Evolutionary conservation across 2,329 filamentous ascomycete genomes (phyloP).

Genomic region (Fusarium sp.): DNA sequence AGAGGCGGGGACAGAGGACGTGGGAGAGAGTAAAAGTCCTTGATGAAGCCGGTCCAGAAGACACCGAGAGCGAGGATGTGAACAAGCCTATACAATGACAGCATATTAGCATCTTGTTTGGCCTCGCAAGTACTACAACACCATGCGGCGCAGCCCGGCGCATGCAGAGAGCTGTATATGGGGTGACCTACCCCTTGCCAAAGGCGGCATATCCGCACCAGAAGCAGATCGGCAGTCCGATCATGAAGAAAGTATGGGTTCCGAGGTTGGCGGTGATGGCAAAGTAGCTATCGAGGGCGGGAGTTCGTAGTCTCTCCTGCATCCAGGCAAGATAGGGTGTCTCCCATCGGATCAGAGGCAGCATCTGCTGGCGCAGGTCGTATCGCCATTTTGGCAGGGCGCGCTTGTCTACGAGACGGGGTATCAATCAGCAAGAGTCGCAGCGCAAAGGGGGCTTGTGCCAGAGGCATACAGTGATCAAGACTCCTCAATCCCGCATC

Average conservation of each 20-base stretch:
- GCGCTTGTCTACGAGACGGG: conserved; percentile 72
- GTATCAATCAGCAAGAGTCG: conserved; percentile 20
- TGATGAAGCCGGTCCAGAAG: conserved; percentile 91
- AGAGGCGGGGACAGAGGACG: conserved; percentile 91
- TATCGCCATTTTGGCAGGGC: conserved; percentile 92
- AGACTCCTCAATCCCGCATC: conserved; percentile 85
- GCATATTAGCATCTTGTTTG: conserved; percentile 34
- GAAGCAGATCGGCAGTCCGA: conserved; percentile 91
- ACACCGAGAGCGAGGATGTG: conserved; percentile 83
- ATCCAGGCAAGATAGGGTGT: conserved; percentile 92
- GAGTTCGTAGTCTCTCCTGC: conserved; percentile 82
- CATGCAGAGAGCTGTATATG: conserved; percentile 8
- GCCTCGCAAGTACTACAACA: not conserved
- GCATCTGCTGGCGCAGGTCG: conserved; percentile 78
- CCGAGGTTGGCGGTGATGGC: conserved; percentile 95
- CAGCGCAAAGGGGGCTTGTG: not conserved
- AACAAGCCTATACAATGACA: conserved; percentile 62
- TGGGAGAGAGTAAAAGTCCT: conserved; percentile 92
- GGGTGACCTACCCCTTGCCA: conserved; percentile 79
- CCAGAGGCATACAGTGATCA: conserved; percentile 72
- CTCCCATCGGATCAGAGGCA: conserved; percentile 92
- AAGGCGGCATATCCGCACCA: conserved; percentile 92
- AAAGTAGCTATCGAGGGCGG: conserved; percentile 93
- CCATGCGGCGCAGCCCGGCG: conserved; percentile 24
- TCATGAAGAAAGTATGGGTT: conserved; percentile 99